Conservation (phyloP, 768 basidiomycete species). For the Coprinopsis sp. region DNA sequence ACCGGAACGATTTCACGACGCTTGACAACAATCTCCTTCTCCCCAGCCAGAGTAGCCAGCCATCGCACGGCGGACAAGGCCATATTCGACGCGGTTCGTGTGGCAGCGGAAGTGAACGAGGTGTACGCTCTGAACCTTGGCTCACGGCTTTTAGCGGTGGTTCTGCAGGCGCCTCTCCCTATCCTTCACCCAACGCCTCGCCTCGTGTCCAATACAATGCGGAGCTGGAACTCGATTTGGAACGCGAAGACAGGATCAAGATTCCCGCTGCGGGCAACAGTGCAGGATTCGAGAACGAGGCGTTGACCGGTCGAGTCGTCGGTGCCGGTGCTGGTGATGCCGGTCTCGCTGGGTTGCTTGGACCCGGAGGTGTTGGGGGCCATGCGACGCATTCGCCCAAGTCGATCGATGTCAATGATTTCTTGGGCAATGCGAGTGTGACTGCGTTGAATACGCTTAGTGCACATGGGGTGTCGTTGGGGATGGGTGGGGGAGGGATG, state of each 20-base stretch:
- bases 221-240: constrained; percentile 30
- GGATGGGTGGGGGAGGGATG: too few relatives aligned
- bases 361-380: background rate
- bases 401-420: background rate
- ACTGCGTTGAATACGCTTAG: constrained; percentile 4
- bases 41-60: background rate
- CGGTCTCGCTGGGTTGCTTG: constrained; percentile 1
- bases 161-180: constrained; percentile 49
- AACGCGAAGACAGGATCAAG: background rate
- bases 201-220: constrained; percentile 50
- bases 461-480: constrained; percentile 11
- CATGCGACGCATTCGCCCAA: too few relatives aligned
- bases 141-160: constrained; percentile 11
- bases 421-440: constrained; percentile 5
- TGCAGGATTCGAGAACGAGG: constrained; percentile 26
- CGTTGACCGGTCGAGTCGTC: constrained; percentile 25
- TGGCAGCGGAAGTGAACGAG: constrained; percentile 36
- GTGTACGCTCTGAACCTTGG: constrained; percentile 29
- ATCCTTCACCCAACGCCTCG: constrained; percentile 64
- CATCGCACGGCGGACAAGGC: constrained; percentile 17
- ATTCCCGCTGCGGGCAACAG: constrained; percentile 19
- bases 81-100: constrained; percentile 39
- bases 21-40: constrained; percentile 7
- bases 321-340: constrained; percentile 14
- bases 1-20: constrained; percentile 9